These are phyloP conservation scores for Capsicum rhomboideum DNA, from an alignment of 257 asterid species.

Conservation along the genomic window DNA sequence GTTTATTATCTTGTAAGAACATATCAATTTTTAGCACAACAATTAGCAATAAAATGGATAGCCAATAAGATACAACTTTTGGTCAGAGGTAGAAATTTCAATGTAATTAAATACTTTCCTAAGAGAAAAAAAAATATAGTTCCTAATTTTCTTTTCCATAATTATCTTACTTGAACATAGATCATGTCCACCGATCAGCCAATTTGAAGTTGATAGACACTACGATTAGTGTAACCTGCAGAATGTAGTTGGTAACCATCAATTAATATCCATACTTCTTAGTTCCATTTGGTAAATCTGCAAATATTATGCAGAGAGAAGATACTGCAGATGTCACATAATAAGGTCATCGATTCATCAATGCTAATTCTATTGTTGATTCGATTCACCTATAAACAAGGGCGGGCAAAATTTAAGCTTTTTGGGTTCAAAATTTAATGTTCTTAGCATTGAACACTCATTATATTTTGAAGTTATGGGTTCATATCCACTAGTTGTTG, in stretches of 20 bases:
- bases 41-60: not conserved
- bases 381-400: not conserved
- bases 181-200: constrained; percentile 35
- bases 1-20: not conserved
- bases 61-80: not conserved
- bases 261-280: not conserved
- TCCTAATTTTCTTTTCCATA: not conserved
- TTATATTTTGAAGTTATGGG: not conserved
- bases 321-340: not conserved
- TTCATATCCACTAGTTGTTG: not conserved
- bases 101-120: not conserved
- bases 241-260: not conserved
- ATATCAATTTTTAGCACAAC: not conserved
- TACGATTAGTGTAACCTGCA: constrained; percentile 34
- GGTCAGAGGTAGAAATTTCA: not conserved
- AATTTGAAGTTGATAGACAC: constrained; percentile 12
- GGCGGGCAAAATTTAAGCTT: not conserved
- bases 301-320: not conserved
- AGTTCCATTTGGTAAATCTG: not conserved
- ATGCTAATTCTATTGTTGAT: not conserved
- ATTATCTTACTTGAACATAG: constrained; percentile 74
- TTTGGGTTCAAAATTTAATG: not conserved
- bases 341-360: not conserved
- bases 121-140: not conserved
- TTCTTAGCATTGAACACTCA: not conserved